Evolutionary conservation across 306 rosid genomes (phyloP).

Genomic region (Chamaecrista fasciculata): DNA sequence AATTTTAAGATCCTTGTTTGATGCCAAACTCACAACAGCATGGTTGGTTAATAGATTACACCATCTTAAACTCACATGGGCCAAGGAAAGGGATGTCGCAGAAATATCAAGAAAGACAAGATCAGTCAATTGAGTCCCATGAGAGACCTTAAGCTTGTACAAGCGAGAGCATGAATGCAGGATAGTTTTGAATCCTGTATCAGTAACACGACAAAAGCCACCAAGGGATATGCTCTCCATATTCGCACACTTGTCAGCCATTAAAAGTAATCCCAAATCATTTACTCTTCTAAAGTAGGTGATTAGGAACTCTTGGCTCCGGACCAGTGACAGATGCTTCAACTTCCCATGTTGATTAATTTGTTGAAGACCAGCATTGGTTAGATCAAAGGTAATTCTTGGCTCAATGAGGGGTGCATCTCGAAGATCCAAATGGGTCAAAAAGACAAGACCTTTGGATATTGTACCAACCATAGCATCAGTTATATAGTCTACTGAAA

Average conservation of each 20-base stretch:
- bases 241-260: conserved; percentile 82
- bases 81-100: conserved; percentile 80
- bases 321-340: conserved; percentile 79
- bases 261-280: conserved; percentile 80
- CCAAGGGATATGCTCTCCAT: conserved; percentile 91
- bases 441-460: conserved; percentile 57
- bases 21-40: conserved; percentile 65
- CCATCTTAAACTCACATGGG: conserved; percentile 83
- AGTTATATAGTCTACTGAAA: conserved; percentile 83
- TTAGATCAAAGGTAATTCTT: conserved; percentile 67
- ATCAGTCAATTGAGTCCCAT: conserved; percentile 88
- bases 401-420: conserved; percentile 92
- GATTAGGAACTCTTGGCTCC: conserved; percentile 71
- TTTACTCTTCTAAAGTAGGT: conserved; percentile 83
- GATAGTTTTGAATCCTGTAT: conserved; percentile 91
- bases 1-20: conserved; percentile 72
- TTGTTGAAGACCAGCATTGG: conserved; percentile 86
- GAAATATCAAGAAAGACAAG: conserved; percentile 88
- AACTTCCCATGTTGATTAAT: conserved; percentile 76
- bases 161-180: conserved; percentile 80
- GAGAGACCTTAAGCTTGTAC: conserved; percentile 81
- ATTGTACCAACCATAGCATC: conserved; percentile 80
- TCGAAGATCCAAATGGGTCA: conserved; percentile 85
- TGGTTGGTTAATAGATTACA: conserved; percentile 77
- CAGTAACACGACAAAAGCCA: conserved; percentile 97